These are phyloP conservation scores for Suillus americanus DNA, from an alignment of 768 basidiomycete genomes.

Conservation along the genomic window DNA sequence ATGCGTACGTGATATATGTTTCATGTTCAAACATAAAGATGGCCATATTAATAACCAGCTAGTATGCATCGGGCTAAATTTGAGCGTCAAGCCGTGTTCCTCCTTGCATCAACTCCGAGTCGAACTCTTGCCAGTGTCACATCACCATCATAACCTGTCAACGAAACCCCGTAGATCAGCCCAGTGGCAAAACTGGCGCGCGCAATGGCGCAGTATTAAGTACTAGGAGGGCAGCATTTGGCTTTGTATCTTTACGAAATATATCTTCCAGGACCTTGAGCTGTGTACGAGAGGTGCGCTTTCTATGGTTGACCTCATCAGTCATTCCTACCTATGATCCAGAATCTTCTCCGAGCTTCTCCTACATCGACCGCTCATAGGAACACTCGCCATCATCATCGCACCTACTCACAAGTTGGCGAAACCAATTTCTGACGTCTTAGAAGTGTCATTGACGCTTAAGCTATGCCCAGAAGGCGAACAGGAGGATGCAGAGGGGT, in stretches of 20 bases:
- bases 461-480: conserved; percentile 64
- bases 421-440: conserved; percentile 93
- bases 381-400: conserved; percentile 91
- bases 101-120: too few species aligned
- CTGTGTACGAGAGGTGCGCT: conserved; percentile 85
- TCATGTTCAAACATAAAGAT: too few species aligned
- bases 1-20: too few species aligned
- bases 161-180: too few species aligned
- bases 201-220: too few species aligned
- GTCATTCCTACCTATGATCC: conserved; percentile 90
- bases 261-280: conserved; percentile 86
- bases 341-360: conserved; percentile 89
- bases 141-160: too few species aligned
- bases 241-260: conserved; percentile 89
- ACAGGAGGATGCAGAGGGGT: conserved; percentile 44
- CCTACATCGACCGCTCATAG: conserved; percentile 95
- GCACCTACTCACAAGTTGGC: conserved; percentile 96
- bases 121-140: too few species aligned
- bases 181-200: too few species aligned
- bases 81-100: too few species aligned
- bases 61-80: too few species aligned
- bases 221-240: conserved; percentile 63
- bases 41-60: too few species aligned
- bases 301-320: conserved; percentile 92
- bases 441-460: conserved; percentile 55